A percentile compares a stretch with the other conserved stretches of the same genome.
phyloP scores from a whole-genome alignment of 257 asterid genomes.

The Solanum chiquidenum region DNA sequence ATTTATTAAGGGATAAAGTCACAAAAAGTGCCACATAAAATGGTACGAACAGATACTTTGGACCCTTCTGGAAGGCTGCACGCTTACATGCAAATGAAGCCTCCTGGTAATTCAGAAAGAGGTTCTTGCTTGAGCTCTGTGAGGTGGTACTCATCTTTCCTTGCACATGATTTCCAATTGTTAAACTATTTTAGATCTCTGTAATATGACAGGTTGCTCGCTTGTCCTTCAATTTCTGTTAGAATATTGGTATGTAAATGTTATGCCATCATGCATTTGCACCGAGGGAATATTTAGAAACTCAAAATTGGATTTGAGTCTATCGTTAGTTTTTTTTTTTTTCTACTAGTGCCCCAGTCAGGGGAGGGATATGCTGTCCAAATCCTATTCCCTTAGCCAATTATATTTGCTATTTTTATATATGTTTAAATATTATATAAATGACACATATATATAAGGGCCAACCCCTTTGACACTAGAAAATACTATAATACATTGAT shows the following conservation, averaged over 20 bases:
- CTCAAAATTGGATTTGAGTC: background rate
- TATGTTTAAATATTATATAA: background rate
- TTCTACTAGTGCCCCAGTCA: background rate
- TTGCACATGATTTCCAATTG: background rate
- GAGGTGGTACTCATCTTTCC: slow-evolving; percentile 42
- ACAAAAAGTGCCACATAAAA: slow-evolving; percentile 76
- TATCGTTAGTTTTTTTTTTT: background rate
- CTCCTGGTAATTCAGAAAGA: slow-evolving; percentile 43
- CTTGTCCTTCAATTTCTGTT: background rate
- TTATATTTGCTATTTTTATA: background rate
- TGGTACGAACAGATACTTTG: slow-evolving; percentile 85
- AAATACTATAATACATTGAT: background rate
- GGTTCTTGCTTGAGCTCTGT: slow-evolving; percentile 60
- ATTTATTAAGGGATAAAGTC: slow-evolving; percentile 43
- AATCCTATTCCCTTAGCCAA: background rate
- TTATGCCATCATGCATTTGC: background rate
- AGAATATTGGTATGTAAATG: background rate
- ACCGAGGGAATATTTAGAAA: background rate
- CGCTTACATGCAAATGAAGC: slow-evolving; percentile 64
- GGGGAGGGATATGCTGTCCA: background rate
- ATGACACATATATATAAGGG: background rate
- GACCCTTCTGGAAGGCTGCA: slow-evolving; percentile 99
- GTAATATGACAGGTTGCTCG: background rate
- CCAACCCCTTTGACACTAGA: background rate
- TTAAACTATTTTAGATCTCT: background rate